These are phyloP conservation scores for Candida morakotiae DNA, from an alignment of 805 yeast species.

Conservation along the genomic window DNA sequence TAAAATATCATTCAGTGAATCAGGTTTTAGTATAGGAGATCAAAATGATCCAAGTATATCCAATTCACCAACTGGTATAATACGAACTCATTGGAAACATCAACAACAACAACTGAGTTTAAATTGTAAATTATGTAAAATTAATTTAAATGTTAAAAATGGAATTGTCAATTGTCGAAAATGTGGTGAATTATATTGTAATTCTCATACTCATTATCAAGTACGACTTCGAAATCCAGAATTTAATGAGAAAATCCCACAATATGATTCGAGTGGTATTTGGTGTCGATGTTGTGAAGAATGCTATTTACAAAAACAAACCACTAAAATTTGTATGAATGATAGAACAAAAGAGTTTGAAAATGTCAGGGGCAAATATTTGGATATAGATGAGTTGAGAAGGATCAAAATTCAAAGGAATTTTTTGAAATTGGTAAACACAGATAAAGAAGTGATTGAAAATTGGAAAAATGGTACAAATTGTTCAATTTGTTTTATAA, in stretches of 20 bases:
- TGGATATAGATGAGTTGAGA: slow-evolving; percentile 49
- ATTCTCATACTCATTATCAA: slow-evolving; percentile 53
- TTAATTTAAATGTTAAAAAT: slow-evolving; percentile 43
- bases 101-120: slow-evolving; percentile 32
- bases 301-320: slow-evolving; percentile 48
- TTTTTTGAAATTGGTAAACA: slow-evolving; percentile 42
- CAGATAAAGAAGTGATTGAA: slow-evolving; percentile 1
- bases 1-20: slow-evolving; percentile 50
- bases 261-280: slow-evolving; percentile 41
- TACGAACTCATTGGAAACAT: slow-evolving; percentile 56
- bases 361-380: slow-evolving; percentile 33
- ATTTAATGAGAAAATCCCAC: slow-evolving; percentile 41
- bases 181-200: slow-evolving; percentile 74
- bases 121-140: slow-evolving; percentile 35
- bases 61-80: slow-evolving; percentile 18
- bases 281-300: slow-evolving; percentile 68
- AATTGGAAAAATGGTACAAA: slow-evolving; percentile 22
- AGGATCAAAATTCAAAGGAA: slow-evolving; percentile 60
- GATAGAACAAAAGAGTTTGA: slow-evolving; percentile 47
- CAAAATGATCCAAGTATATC: background rate
- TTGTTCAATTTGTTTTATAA: slow-evolving; percentile 62
- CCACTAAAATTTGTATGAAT: slow-evolving; percentile 13
- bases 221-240: slow-evolving; percentile 49
- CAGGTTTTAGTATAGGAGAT: slow-evolving; percentile 31
- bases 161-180: slow-evolving; percentile 68